phyloP scores from a whole-genome alignment of 768 basidiomycete genomes.

The Tylopilus balloui region DNA sequence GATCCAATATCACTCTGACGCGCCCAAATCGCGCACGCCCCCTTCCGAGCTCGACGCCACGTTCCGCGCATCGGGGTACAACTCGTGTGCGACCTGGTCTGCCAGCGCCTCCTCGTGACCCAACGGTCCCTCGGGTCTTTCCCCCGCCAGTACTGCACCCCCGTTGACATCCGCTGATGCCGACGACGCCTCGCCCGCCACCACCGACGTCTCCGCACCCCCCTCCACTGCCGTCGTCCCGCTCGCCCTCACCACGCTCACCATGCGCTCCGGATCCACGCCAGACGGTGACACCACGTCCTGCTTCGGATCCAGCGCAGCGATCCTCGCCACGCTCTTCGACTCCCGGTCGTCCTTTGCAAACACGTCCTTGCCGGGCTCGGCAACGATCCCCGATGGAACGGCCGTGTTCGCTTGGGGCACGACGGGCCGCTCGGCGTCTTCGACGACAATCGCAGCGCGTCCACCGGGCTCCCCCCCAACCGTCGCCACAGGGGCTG shows the following conservation, averaged over 20 bases:
- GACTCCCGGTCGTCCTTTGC: constrained; percentile 45
- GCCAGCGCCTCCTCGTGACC: constrained; percentile 49
- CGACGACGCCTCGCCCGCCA: neutral
- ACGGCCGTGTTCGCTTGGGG: constrained; percentile 34
- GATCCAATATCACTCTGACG: too few species aligned
- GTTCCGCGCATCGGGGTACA: constrained; percentile 41
- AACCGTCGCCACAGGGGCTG: constrained; percentile 41
- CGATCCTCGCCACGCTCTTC: constrained; percentile 39
- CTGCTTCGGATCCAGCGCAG: too few species aligned
- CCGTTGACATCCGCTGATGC: neutral
- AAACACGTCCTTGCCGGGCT: constrained; percentile 76
- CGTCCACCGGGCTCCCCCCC: constrained; percentile 53
- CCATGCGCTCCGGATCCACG: too few species aligned
- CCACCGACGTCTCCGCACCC: too few species aligned
- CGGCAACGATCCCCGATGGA: constrained; percentile 51
- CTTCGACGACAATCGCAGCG: constrained; percentile 50
- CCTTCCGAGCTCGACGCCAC: neutral
- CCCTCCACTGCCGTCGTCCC: neutral
- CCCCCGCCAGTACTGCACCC: neutral
- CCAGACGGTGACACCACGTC: too few species aligned
- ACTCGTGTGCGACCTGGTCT: constrained; percentile 48
- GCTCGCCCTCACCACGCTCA: too few species aligned
- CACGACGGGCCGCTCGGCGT: constrained; percentile 19
- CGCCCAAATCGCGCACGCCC: too few species aligned
- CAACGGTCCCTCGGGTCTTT: constrained; percentile 38